These are phyloP conservation scores for Meripilus lineatus DNA, from an alignment of 1,284 basidiomycete species.

Conservation along the genomic window DNA sequence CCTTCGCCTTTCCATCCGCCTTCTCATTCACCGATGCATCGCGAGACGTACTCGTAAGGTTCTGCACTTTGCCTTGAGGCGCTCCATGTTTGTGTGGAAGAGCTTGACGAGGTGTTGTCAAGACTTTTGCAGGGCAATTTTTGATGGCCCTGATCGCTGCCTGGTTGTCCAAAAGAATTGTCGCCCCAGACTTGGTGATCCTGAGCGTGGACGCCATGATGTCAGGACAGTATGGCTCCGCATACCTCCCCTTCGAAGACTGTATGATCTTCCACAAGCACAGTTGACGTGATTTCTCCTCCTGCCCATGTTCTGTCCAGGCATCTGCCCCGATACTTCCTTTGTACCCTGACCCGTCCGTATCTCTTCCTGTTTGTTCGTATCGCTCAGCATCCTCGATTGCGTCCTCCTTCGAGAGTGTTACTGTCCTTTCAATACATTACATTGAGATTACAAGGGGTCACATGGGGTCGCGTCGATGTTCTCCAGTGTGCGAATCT, in stretches of 20 bases:
- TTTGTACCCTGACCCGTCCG: constrained; percentile 19
- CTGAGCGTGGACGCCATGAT: constrained; percentile 2
- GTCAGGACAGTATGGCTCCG: constrained; percentile 15
- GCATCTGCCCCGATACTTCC: constrained; percentile 21
- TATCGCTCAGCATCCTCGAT: not conserved
- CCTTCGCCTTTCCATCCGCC: no score
- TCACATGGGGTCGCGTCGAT: not conserved
- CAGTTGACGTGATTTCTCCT: constrained; percentile 6
- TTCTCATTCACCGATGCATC: no score
- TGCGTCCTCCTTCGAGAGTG: constrained; percentile 3
- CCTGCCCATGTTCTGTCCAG: constrained; percentile 7
- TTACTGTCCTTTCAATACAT: not conserved
- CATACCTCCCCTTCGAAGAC: constrained; percentile 28
- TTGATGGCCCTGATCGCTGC: constrained; percentile 1
- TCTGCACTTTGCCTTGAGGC: no score
- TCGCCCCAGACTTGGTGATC: not conserved
- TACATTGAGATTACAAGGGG: not conserved
- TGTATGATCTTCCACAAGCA: constrained; percentile 21
- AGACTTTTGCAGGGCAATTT: not conserved
- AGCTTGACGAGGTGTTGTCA: not conserved
- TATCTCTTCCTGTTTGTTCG: constrained; percentile 7
- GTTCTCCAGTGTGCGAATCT: not conserved
- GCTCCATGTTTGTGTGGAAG: no score
- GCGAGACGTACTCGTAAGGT: no score
- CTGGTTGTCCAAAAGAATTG: constrained; percentile 12